phyloP scores from a whole-genome alignment of 1,139 yeast genomes.

The Protomyces gravidus region DNA sequence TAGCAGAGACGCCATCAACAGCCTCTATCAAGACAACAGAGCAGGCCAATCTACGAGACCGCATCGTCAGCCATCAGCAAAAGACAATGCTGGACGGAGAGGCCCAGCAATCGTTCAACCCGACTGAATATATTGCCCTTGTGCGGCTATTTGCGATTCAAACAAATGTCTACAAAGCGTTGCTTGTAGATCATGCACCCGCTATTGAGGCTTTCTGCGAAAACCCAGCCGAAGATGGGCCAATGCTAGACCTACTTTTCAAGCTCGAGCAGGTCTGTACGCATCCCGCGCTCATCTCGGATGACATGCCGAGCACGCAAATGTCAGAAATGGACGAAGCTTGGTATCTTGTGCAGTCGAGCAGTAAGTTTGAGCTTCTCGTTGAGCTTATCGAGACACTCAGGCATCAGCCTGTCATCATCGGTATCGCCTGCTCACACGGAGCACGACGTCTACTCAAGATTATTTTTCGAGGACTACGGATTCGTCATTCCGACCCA shows the following conservation, averaged over 20 bases:
- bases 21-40: not conserved
- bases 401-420: slow-evolving; percentile 6
- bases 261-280: not conserved
- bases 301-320: not conserved
- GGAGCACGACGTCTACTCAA: not conserved
- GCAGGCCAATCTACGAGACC: not conserved
- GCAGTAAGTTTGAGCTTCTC: slow-evolving; percentile 23
- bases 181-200: slow-evolving; percentile 5
- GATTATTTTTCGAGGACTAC: slow-evolving; percentile 7
- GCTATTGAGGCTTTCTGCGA: slow-evolving; percentile 9
- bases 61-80: not conserved
- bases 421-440: slow-evolving; percentile 5
- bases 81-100: not conserved
- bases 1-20: not conserved
- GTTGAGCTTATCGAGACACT: slow-evolving; percentile 17
- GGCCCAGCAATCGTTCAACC: not conserved
- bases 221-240: not conserved
- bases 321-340: slow-evolving; percentile 21
- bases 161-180: slow-evolving; percentile 6
- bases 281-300: slow-evolving; percentile 14
- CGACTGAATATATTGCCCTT: slow-evolving; percentile 10
- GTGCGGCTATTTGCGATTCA: slow-evolving; percentile 9
- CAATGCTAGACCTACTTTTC: not conserved
- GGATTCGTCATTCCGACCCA: not conserved
- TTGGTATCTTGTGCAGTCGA: slow-evolving; percentile 12